A percentile compares a stretch with the other conserved stretches of the same genome.
Conservation (phyloP, 148 eudicot genomes). For the Cornus florida region DNA sequence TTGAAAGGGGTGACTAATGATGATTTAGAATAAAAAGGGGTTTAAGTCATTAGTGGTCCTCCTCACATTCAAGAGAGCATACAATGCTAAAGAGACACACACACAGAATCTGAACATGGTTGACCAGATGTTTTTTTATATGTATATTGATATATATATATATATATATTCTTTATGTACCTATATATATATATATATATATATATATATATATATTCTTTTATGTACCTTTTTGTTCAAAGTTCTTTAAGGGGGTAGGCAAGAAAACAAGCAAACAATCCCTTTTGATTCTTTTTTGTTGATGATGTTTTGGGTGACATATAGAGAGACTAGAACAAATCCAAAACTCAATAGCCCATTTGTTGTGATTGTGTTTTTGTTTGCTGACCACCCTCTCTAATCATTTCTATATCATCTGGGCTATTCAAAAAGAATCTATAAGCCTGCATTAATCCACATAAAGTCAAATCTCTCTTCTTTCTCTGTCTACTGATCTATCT, state of each 20-base stretch:
- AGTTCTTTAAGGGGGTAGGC: conserved; percentile 18
- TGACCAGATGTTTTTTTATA: conserved; percentile 8
- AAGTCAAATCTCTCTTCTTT: not conserved
- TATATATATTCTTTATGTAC: no score
- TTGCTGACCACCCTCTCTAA: conserved; percentile 17
- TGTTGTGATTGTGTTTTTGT: conserved; percentile 19
- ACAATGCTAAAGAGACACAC: not conserved
- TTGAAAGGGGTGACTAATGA: conserved; percentile 14
- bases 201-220: not conserved
- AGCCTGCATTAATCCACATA: not conserved
- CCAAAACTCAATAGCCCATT: not conserved
- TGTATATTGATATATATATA: no score
- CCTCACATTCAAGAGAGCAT: not conserved
- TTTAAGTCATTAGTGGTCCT: conserved; percentile 8
- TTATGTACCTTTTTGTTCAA: not conserved
- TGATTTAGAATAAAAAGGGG: conserved; percentile 18
- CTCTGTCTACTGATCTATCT: not conserved
- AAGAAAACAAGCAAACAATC: conserved; percentile 30
- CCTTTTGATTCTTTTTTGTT: conserved; percentile 21
- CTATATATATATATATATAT: not conserved
- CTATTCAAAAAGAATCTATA: not conserved
- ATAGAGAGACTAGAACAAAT: conserved; percentile 7
- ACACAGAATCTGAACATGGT: not conserved
- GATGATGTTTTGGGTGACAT: conserved; percentile 38
- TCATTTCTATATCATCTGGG: conserved; percentile 22